Conservation (phyloP, 192 early-diverging fungal species). For the Mortierella alpina region DNA sequence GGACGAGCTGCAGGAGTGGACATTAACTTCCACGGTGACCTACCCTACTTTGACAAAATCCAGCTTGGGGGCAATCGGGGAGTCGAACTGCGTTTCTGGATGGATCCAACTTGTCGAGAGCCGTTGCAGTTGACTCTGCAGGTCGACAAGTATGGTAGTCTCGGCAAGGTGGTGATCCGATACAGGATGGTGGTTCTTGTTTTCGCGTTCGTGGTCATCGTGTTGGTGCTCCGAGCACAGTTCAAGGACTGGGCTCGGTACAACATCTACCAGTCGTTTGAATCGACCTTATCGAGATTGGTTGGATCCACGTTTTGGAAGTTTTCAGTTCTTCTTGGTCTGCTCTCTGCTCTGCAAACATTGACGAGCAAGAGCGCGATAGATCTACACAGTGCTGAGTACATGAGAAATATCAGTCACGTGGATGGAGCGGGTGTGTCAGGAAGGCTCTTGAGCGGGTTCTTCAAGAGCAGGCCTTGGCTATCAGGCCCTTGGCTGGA, state of each 20-base stretch:
- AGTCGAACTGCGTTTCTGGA: conserved; percentile 63
- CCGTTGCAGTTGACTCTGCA: conserved; percentile 58
- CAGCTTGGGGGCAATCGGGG: conserved; percentile 41
- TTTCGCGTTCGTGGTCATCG: conserved; percentile 72
- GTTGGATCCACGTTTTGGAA: conserved; percentile 41
- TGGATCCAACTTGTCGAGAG: conserved; percentile 60
- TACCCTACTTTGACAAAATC: conserved; percentile 52
- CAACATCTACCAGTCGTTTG: conserved; percentile 31
- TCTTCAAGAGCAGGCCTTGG: conserved; percentile 9
- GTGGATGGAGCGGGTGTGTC: too few relatives aligned
- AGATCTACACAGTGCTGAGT: not conserved
- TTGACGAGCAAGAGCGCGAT: conserved; percentile 8
- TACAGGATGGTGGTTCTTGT: conserved; percentile 77
- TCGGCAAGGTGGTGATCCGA: conserved; percentile 75
- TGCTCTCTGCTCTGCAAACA: conserved; percentile 53
- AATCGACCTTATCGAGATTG: conserved; percentile 1
- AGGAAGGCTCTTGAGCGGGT: not conserved
- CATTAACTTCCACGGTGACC: conserved; percentile 64
- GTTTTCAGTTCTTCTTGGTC: conserved; percentile 44
- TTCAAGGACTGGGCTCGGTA: conserved; percentile 46
- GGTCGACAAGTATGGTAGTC: conserved; percentile 76
- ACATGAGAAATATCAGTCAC: too few relatives aligned
- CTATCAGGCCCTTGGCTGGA: conserved; percentile 11
- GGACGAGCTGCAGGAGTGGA: conserved; percentile 32
- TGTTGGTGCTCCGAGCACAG: conserved; percentile 64